Evolutionary conservation across 345 rosid species (phyloP).

Genomic region (Sapria himalayana): DNA sequence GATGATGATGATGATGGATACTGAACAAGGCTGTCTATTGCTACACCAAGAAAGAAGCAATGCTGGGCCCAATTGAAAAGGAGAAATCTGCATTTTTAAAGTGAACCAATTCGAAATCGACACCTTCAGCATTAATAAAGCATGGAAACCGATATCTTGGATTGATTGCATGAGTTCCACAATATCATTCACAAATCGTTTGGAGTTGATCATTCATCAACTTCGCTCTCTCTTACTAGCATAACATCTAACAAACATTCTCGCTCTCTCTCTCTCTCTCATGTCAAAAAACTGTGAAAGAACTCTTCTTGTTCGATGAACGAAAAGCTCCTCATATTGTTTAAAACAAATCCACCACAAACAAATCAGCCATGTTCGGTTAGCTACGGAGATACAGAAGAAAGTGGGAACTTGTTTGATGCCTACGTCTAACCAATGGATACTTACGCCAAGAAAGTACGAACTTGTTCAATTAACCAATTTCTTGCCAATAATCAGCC

Average conservation of each 20-base stretch:
- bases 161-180: slow-evolving; percentile 36
- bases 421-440: too few relatives aligned
- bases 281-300: slow-evolving; percentile 7
- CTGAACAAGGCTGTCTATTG: slow-evolving; percentile 69
- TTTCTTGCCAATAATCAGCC: too few relatives aligned
- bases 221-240: slow-evolving; percentile 10
- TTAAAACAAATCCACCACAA: too few relatives aligned
- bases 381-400: too few relatives aligned
- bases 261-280: slow-evolving; percentile 19
- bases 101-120: slow-evolving; percentile 90
- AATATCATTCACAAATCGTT: slow-evolving; percentile 22
- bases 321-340: slow-evolving; percentile 5
- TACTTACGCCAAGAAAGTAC: too few relatives aligned
- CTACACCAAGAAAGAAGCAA: slow-evolving; percentile 97
- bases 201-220: slow-evolving; percentile 19
- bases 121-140: slow-evolving; percentile 62
- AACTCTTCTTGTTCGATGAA: slow-evolving; percentile 12
- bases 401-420: too few relatives aligned
- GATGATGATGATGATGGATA: slow-evolving; percentile 43
- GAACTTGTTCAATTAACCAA: too few relatives aligned
- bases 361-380: too few relatives aligned
- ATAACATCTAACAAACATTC: slow-evolving; percentile 9
- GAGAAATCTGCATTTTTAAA: slow-evolving; percentile 96
- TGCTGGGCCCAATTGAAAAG: slow-evolving; percentile 73
- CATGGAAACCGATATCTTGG: slow-evolving; percentile 70